Evolutionary conservation across 1,284 basidiomycete species (phyloP), one percentile per base, ranked within the genome.

Genomic region (Neonothopanus nambi): DNA sequence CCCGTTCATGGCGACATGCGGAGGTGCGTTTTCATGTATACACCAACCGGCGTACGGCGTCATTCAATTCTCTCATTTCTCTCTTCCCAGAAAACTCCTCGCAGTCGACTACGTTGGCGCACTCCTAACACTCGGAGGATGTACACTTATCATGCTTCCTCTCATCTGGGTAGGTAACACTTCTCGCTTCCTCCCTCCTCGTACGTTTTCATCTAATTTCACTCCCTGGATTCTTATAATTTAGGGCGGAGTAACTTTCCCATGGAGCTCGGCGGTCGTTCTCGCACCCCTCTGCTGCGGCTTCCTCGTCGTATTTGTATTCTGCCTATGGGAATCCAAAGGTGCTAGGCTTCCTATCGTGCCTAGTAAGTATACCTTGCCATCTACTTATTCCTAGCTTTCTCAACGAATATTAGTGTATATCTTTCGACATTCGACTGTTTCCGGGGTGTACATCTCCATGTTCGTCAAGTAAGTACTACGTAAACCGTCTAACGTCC

Each of bases 241-340:
- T 35, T 24, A 84, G 84, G 87, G 85, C 18, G 87, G 87, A 2
- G 77, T 84, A 0, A 81, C 81, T 1, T 87, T 87, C 59, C 78
- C 85, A 3, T 89, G 87, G 86, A 70, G 65, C 5, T 88, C 85
- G 0, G 75, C 82, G 0, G 70, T 80, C 1, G 82, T 90, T 15
- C 68, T 90, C 23, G 85, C 76, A 1, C 80, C 85, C 0, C 67
- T 91, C 2, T 68, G 80, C 41, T 76, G 81, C 1, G 85, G 88
- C 0, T 58, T 82, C 13, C 57, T 80, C 1, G 72, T 87, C 1
- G 67, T 83, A 8, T 68, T 63, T 0, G 53, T 87, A 1, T 92
- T 91, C 65, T 79, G 87, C 48, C 48, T 85, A n/a, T 89, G 86
- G 77, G 89, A 93, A 68, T 85, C 83, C 77, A 85, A 82, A 63